A percentile compares a stretch with the other conserved stretches of the same genome.
phyloP scores from a whole-genome alignment of 805 yeast species.

The Saccharomycodes ludwigii region DNA sequence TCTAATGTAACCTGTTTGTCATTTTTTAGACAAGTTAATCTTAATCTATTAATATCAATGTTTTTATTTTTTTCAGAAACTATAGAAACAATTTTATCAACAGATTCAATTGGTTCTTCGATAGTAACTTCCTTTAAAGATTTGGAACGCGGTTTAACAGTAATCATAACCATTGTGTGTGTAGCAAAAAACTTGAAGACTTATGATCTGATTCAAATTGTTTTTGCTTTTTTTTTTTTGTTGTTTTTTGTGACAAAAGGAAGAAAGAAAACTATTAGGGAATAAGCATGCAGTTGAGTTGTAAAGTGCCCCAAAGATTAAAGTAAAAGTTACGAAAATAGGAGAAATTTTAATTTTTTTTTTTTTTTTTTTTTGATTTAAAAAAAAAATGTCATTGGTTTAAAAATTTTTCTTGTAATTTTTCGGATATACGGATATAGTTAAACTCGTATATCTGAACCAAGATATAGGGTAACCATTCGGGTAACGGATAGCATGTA shows the following conservation, averaged over 20 bases:
- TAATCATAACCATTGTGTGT: constrained; percentile 30
- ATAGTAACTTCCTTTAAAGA: constrained; percentile 12
- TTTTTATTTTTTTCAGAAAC: constrained; percentile 31
- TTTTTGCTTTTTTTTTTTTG: background rate
- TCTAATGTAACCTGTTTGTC: constrained; percentile 22
- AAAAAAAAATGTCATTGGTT: no score
- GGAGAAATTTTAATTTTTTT: no score
- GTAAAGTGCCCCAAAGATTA: no score
- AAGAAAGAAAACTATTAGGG: constrained; percentile 1
- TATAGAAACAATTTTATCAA: constrained; percentile 22
- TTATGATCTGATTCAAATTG: background rate
- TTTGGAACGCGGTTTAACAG: constrained; percentile 51
- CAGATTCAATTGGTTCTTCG: constrained; percentile 30
- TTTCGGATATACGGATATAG: no score
- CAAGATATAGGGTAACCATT: no score
- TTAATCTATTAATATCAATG: constrained; percentile 38
- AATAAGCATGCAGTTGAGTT: background rate
- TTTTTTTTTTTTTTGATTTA: no score
- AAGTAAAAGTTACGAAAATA: no score
- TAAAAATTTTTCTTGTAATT: no score
- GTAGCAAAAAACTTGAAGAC: no score
- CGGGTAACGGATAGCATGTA: no score
- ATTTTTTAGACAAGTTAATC: constrained; percentile 34
- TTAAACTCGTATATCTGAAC: no score
- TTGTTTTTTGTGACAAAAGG: constrained; percentile 7